These are phyloP conservation scores for Linum tenue DNA, from an alignment of 345 rosid genomes.

Conservation along the genomic window DNA sequence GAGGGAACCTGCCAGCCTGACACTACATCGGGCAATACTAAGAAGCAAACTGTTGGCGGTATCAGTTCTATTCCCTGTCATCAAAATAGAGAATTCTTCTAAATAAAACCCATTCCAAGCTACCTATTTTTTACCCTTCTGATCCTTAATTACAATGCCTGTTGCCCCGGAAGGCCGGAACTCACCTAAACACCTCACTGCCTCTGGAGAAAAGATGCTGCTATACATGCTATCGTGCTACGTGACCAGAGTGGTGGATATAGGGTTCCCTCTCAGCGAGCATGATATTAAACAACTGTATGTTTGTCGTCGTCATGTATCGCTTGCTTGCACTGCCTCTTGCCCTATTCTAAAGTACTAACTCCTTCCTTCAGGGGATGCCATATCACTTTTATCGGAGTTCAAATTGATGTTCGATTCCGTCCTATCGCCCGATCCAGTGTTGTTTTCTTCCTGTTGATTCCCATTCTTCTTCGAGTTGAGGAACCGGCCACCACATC, in stretches of 20 bases:
- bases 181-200: conserved; percentile 7
- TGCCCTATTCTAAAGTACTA: conserved; percentile 16
- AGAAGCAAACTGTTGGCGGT: no score
- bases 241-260: conserved; percentile 3
- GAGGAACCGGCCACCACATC: conserved; percentile 89
- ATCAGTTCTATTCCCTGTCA: no score
- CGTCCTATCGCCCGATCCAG: conserved; percentile 42
- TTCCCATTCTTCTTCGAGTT: conserved; percentile 62
- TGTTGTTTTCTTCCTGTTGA: conserved; percentile 35
- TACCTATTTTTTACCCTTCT: no score
- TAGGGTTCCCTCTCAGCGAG: not conserved
- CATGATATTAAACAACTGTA: not conserved
- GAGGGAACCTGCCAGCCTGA: no score
- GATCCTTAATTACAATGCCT: conserved; percentile 15
- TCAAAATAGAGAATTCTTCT: no score
- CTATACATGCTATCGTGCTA: conserved; percentile 17
- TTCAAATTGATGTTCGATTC: conserved; percentile 55
- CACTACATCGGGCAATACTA: no score
- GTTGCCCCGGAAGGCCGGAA: not conserved
- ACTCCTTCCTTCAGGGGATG: conserved; percentile 38
- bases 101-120: not conserved
- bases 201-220: conserved; percentile 7
- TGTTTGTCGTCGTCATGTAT: not conserved
- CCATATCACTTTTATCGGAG: conserved; percentile 37
- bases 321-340: not conserved